Conservation (phyloP, 1,284 basidiomycete species). For the Apiotrichum porosum region DNA sequence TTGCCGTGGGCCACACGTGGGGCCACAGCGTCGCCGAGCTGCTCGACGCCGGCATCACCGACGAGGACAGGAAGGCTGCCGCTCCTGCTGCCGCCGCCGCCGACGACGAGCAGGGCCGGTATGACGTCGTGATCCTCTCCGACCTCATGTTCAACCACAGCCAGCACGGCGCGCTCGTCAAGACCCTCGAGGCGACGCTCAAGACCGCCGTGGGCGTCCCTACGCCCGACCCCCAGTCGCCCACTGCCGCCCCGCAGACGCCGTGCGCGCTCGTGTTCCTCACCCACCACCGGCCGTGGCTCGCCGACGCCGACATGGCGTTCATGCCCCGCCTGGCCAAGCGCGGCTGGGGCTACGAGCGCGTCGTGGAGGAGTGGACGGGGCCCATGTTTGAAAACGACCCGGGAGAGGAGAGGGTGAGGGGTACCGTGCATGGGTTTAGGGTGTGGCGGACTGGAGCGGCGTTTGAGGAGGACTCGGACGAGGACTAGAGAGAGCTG, state of each 20-base stretch:
- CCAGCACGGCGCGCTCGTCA: slow-evolving; percentile 76
- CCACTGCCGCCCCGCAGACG: slow-evolving; percentile 15
- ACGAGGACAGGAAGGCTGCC: neutral
- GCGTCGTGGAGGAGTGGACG: slow-evolving; percentile 63
- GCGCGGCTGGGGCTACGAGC: slow-evolving; percentile 69
- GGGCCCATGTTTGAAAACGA: slow-evolving; percentile 86
- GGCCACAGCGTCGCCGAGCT: slow-evolving; percentile 63
- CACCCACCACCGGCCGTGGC: slow-evolving; percentile 81
- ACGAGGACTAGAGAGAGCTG: no score
- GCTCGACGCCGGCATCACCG: slow-evolving; percentile 43
- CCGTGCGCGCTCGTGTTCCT: slow-evolving; percentile 82
- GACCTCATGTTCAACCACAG: slow-evolving; percentile 61
- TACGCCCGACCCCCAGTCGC: neutral
- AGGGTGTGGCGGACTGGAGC: slow-evolving; percentile 28
- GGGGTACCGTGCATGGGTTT: slow-evolving; percentile 60
- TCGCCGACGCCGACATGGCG: slow-evolving; percentile 75
- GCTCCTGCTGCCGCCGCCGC: neutral
- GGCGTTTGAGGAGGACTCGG: neutral
- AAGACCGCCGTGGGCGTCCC: no score
- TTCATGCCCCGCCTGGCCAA: slow-evolving; percentile 59
- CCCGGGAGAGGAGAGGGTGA: slow-evolving; percentile 60
- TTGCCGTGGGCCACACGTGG: slow-evolving; percentile 72
- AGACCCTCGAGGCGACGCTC: slow-evolving; percentile 60
- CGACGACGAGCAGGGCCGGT: slow-evolving; percentile 46
- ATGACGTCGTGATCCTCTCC: slow-evolving; percentile 80